Evolutionary conservation across 2,329 filamentous ascomycete genomes (phyloP), one percentile per base, ranked within the genome.

Genomic region (Aspergillus transmontanensis): DNA sequence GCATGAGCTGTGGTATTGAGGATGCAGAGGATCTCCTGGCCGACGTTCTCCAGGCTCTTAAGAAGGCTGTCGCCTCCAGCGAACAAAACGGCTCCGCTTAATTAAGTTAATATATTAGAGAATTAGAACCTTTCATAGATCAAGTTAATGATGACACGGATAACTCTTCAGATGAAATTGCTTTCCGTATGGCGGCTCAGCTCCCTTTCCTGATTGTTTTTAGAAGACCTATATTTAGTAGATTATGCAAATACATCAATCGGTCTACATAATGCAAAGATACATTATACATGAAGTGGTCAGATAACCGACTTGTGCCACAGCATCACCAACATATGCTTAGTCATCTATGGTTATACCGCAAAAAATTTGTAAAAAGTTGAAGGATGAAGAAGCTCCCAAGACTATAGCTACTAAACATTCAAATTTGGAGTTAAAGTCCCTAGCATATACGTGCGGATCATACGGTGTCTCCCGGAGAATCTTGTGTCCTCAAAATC

Each of bases 1-100:
- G 95, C 68, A 84, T 99, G 64, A 96, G 93, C 84, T 97, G 93
- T 76, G 95, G 95, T 73, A 88, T 99, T 60, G 95, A 99, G 81
- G 95, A 99, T 74, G 87, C 88, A 9, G 88, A 89, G 65, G 95
- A 99, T 78, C 83, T 99, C 65, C 89, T 89, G 72, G 85, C 84
- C 46, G 95, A 99, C 82, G 88, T 96, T 19, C 78, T 93, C 68
- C 90, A 91, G 78, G 95, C 95, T 5, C 80, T 98, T 48, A 90
- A 95, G 78, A 87, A 86, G 79, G 92, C 92, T 1, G 87, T 92
- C 46, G 83, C 86, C 53, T 79, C 65, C 19, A 66, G 65, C 45
- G 71, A 36, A 70, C 78, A 5, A 16, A 82, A 83, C 67, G 81
- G 79, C 56, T 64, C 67, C 62, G 62, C 70, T 57, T 71, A 65